phyloP scores from a whole-genome alignment of 176 grass and related monocot genomes.

The Musa beccarii region DNA sequence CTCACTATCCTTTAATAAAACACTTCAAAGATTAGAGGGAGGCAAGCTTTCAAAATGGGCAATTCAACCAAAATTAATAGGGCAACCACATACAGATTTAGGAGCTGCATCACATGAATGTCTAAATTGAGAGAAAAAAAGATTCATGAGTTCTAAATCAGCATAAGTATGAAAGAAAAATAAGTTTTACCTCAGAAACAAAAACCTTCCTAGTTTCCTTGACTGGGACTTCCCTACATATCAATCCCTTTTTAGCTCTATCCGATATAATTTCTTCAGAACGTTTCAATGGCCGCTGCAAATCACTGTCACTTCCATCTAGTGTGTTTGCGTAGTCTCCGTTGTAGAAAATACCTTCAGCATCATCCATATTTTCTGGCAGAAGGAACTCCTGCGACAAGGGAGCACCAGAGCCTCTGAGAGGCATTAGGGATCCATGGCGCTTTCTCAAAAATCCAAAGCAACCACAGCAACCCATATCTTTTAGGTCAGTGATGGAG shows the following conservation, averaged over 20 bases:
- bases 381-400: slow-evolving; percentile 35
- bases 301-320: slow-evolving; percentile 28
- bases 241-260: slow-evolving; percentile 44
- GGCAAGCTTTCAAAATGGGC: too few relatives aligned
- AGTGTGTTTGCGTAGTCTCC: neutral
- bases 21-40: too few relatives aligned
- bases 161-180: neutral
- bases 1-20: too few relatives aligned
- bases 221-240: slow-evolving; percentile 51
- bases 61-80: too few relatives aligned
- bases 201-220: slow-evolving; percentile 51
- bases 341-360: slow-evolving; percentile 3
- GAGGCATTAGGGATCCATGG: slow-evolving; percentile 3
- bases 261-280: slow-evolving; percentile 56
- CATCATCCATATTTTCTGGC: slow-evolving; percentile 30
- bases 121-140: neutral
- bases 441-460: slow-evolving; percentile 62
- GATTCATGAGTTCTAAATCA: neutral
- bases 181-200: slow-evolving; percentile 43
- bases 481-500: slow-evolving; percentile 33
- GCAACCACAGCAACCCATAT: slow-evolving; percentile 68
- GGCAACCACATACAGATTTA: too few relatives aligned
- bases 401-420: slow-evolving; percentile 7
- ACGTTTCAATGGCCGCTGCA: slow-evolving; percentile 20
- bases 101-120: neutral